Conservation (phyloP, 2,329 filamentous ascomycete genomes). For the Botrytis porri region DNA sequence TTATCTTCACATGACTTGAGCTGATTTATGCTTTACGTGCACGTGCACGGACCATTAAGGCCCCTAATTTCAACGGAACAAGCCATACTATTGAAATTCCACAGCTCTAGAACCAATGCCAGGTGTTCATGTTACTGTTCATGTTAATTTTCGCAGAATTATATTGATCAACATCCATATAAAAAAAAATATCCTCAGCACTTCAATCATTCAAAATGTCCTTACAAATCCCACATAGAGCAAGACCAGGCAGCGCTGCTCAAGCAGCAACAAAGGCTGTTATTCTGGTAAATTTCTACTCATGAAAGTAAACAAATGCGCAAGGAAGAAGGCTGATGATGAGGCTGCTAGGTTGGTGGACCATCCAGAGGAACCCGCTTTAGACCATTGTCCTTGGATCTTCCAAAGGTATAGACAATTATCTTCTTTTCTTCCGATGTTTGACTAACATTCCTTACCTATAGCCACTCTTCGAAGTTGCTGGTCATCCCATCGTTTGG, state of each 20-base stretch:
- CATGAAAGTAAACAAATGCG: slow-evolving; percentile 1
- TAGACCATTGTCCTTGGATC: slow-evolving; percentile 88
- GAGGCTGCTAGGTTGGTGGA: slow-evolving; percentile 71
- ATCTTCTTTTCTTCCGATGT: slow-evolving; percentile 11
- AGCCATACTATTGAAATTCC: background rate
- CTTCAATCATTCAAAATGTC: slow-evolving; percentile 39
- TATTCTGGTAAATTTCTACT: slow-evolving; percentile 68
- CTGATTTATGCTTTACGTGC: background rate
- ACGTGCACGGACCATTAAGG: background rate
- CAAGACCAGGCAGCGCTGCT: slow-evolving; percentile 47
- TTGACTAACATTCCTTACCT: slow-evolving; percentile 2
- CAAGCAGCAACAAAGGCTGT: slow-evolving; percentile 80
- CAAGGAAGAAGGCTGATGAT: slow-evolving; percentile 20
- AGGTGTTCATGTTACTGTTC: slow-evolving; percentile 14
- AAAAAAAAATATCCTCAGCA: background rate
- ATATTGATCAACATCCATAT: background rate
- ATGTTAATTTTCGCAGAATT: background rate
- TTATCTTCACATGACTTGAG: slow-evolving; percentile 1
- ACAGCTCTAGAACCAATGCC: slow-evolving; percentile 10
- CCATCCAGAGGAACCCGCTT: slow-evolving; percentile 95
- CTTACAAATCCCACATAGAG: slow-evolving; percentile 45
- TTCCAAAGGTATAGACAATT: slow-evolving; percentile 72
- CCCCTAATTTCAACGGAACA: background rate
- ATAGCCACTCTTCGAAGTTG: slow-evolving; percentile 95
- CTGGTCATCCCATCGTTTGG: slow-evolving; percentile 96